These are phyloP conservation scores for Alternaria gaisen DNA, from an alignment of 2,329 filamentous ascomycete genomes.

Conservation along the genomic window DNA sequence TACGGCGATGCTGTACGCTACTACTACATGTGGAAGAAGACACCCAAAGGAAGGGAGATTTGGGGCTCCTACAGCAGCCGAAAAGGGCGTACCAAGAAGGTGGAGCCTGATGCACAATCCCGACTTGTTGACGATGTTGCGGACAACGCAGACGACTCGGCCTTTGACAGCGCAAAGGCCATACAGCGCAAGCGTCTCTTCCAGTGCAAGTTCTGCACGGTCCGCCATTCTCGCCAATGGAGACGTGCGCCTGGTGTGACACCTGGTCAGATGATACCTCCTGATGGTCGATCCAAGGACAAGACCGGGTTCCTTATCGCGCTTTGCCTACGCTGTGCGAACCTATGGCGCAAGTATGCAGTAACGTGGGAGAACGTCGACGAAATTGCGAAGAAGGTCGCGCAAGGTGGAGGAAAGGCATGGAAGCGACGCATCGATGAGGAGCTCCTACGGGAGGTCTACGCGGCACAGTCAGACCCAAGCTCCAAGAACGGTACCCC, in stretches of 20 bases:
- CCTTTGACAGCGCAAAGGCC: conserved; percentile 91
- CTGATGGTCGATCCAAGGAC: conserved; percentile 78
- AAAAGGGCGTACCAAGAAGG: conserved; percentile 88
- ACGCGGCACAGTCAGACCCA: conserved; percentile 46
- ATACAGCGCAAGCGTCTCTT: conserved; percentile 80
- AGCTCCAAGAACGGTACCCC: conserved; percentile 34
- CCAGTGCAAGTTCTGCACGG: conserved; percentile 91
- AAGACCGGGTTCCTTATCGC: conserved; percentile 80
- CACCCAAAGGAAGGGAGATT: conserved; percentile 80
- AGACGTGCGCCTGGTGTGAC: conserved; percentile 82
- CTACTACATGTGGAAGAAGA: conserved; percentile 99
- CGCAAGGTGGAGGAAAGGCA: conserved; percentile 78
- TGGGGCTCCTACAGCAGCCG: conserved; percentile 90
- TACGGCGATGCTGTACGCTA: conserved; percentile 86
- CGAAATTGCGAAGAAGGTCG: conserved; percentile 87
- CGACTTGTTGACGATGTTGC: conserved; percentile 93
- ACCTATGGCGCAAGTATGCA: conserved; percentile 94
- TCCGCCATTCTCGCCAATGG: conserved; percentile 86
- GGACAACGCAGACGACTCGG: conserved; percentile 91
- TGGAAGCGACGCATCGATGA: conserved; percentile 93
- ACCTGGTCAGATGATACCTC: conserved; percentile 73
- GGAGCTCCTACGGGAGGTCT: conserved; percentile 79
- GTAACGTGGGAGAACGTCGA: conserved; percentile 96
- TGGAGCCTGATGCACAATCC: conserved; percentile 61
- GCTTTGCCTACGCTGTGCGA: conserved; percentile 87